Conservation (phyloP, 2,329 filamentous ascomycete species). For the Emericellopsis atlantica region DNA sequence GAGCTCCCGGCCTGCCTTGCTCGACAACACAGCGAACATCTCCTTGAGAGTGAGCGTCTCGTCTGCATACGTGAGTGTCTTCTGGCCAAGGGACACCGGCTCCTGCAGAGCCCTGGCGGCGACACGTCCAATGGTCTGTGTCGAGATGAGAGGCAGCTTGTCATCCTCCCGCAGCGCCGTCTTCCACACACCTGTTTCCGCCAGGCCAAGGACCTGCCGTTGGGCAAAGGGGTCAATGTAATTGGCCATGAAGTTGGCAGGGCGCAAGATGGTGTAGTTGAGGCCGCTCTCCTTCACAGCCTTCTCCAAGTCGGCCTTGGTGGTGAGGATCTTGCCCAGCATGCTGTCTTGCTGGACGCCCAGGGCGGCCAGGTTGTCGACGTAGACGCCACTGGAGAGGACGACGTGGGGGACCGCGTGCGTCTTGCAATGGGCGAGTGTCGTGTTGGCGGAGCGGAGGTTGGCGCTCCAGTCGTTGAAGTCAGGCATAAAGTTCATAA, state of each 20-base stretch:
- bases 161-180: slow-evolving; percentile 21
- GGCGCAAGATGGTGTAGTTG: slow-evolving; percentile 34
- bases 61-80: slow-evolving; percentile 25
- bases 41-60: slow-evolving; percentile 23
- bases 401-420: slow-evolving; percentile 22
- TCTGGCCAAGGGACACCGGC: slow-evolving; percentile 22
- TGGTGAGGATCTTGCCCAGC: slow-evolving; percentile 15
- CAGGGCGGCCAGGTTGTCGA: slow-evolving; percentile 9
- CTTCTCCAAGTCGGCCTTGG: slow-evolving; percentile 29
- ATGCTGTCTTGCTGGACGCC: slow-evolving; percentile 13
- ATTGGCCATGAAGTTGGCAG: slow-evolving; percentile 39
- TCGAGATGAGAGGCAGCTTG: slow-evolving; percentile 28
- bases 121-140: slow-evolving; percentile 32
- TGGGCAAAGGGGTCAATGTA: slow-evolving; percentile 25
- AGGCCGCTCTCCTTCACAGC: slow-evolving; percentile 21
- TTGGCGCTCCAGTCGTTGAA: slow-evolving; percentile 16
- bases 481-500: slow-evolving; percentile 18
- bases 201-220: slow-evolving; percentile 23
- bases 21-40: slow-evolving; percentile 21
- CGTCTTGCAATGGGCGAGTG: slow-evolving; percentile 22
- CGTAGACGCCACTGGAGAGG: slow-evolving; percentile 19
- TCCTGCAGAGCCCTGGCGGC: slow-evolving; percentile 27
- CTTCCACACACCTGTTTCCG: slow-evolving; percentile 20
- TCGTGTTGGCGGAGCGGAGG: slow-evolving; percentile 12
- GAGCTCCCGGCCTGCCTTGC: slow-evolving; percentile 20